Evolutionary conservation across 371 early-diverging fungal species (phyloP), one percentile per base, ranked within the genome.

Genomic region (Catenaria anguillulae): DNA sequence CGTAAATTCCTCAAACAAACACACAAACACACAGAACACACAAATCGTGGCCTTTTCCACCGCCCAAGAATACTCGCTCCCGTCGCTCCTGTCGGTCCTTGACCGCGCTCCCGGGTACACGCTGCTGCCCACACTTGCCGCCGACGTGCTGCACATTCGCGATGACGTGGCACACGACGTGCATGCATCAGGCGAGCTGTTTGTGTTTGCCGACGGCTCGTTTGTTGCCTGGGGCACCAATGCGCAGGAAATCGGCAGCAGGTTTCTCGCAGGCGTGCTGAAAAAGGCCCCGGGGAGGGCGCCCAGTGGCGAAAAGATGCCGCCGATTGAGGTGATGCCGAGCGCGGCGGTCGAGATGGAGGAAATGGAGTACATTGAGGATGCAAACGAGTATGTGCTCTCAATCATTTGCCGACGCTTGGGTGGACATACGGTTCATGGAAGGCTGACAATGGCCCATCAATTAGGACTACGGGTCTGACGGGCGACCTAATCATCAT

Each of bases 141-240:
- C 74, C 26, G 77, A 75, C 42, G 76, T 77, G 12, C 68, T 66
- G 54, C 74, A 76, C 60, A 56, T 76, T 13, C 64, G 65, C 10
- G 55, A 33, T 34, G 56, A 12, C 6, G 63, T 26, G 0, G 50
- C 33, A 17, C 15, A 33, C 33, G 55, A 33, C 46, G 56, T 19
- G 10, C 62, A 33, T 1, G n/a, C n/a, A n/a, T n/a, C n/a, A n/a
- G 71, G 69, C 33, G 79, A 80, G 59, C 71, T 75, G 23, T 78
- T 73, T 66, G 64, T 75, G 21, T 80, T 78, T 56, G 63, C 37
- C n/a, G 70, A 71, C 55, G 80, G 80, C 17, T 70, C 75, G 15
- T 68, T 77, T 37, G 76, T 74, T 24, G 71, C 73, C 2, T 80
- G 77, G 77, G 76, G 76, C 31, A 71, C 74, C 2, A 65, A 66